Evolutionary conservation across 1,139 yeast species (phyloP).

Genomic region (Diutina sp.): DNA sequence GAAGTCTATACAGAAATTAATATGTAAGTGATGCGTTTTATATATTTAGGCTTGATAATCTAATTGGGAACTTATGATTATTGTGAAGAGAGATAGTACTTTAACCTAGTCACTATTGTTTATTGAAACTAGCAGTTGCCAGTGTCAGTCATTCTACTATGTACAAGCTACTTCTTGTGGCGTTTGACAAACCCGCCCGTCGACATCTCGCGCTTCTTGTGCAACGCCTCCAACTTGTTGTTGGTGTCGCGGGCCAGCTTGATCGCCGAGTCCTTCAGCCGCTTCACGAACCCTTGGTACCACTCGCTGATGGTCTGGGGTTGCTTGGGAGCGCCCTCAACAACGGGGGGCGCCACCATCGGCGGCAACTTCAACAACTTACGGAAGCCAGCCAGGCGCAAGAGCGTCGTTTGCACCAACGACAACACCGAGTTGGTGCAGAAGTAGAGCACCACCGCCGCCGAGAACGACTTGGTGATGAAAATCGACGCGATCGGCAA

Average conservation of each 20-base stretch:
- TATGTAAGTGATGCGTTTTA: too few species aligned
- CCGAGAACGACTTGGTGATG: slow-evolving; percentile 74
- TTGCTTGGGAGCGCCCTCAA: slow-evolving; percentile 13
- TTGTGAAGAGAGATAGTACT: too few species aligned
- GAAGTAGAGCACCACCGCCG: slow-evolving; percentile 77
- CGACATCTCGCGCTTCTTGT: slow-evolving; percentile 21
- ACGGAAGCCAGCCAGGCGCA: slow-evolving; percentile 51
- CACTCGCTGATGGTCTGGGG: slow-evolving; percentile 25
- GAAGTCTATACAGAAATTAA: too few species aligned
- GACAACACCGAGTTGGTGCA: slow-evolving; percentile 71
- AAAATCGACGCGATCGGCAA: slow-evolving; percentile 70
- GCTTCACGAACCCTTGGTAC: slow-evolving; percentile 22
- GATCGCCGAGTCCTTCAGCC: slow-evolving; percentile 19
- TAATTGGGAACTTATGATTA: too few species aligned
- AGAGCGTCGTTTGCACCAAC: slow-evolving; percentile 52
- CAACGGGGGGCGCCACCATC: slow-evolving; percentile 24
- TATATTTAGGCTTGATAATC: too few species aligned
- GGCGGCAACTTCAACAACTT: slow-evolving; percentile 51
- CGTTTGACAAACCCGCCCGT: slow-evolving; percentile 28
- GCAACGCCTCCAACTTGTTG: slow-evolving; percentile 25
- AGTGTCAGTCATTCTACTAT: slow-evolving; percentile 2
- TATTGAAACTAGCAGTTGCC: too few species aligned
- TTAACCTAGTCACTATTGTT: too few species aligned
- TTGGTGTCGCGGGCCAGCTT: slow-evolving; percentile 24
- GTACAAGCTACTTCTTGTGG: slow-evolving; percentile 14